Evolutionary conservation across 2,329 filamentous ascomycete genomes (phyloP).

Genomic region (Nemania serpens): DNA sequence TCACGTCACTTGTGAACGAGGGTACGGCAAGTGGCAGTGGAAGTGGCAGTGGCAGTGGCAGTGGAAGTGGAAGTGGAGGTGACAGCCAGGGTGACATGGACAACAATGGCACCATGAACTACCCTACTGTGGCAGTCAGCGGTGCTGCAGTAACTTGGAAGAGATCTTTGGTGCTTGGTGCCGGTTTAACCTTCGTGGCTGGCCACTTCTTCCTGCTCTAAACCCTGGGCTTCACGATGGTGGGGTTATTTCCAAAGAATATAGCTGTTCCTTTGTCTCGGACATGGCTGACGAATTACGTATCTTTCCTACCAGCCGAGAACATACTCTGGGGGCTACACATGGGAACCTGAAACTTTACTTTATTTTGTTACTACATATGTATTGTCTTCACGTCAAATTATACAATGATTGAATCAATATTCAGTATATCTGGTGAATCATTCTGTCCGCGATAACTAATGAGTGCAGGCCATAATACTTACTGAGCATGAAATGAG

Average conservation of each 20-base stretch:
- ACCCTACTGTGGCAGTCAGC: constrained; percentile 16
- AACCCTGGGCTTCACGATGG: constrained; percentile 18
- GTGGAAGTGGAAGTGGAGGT: too few species aligned
- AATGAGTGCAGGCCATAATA: background rate
- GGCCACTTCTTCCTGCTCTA: constrained; percentile 39
- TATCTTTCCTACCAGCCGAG: constrained; percentile 12
- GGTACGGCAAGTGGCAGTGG: background rate
- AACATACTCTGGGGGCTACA: constrained; percentile 8
- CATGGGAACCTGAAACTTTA: constrained; percentile 6
- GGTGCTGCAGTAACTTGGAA: constrained; percentile 37
- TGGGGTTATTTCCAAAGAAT: background rate
- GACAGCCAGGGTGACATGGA: background rate
- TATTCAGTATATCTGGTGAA: background rate
- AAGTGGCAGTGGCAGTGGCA: too few species aligned
- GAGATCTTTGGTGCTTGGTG: constrained; percentile 36
- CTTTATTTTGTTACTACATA: constrained; percentile 1
- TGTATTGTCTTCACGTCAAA: background rate
- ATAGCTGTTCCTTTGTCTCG: constrained; percentile 25
- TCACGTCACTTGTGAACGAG: background rate
- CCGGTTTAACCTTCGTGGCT: constrained; percentile 37
- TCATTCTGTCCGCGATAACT: too few species aligned
- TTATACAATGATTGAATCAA: constrained; percentile 16
- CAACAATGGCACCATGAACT: constrained; percentile 28
- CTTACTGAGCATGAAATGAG: background rate
- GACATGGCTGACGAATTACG: constrained; percentile 32